phyloP scores from a whole-genome alignment of 164 flowering plant species.

The Sedum album region DNA sequence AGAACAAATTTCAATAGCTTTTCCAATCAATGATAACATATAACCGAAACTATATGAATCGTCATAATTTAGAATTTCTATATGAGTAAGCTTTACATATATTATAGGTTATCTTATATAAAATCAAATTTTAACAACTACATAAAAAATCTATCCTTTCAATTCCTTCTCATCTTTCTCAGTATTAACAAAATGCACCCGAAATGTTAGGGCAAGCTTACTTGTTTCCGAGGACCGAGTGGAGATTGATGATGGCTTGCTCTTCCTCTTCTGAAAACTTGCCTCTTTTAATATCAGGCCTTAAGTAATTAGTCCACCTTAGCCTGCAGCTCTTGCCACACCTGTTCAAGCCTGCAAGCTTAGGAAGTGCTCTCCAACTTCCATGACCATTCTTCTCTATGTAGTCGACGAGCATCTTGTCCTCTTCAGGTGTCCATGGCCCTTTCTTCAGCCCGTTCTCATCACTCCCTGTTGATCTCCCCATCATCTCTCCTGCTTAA shows the following conservation, averaged over 20 bases:
- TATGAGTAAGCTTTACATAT: not conserved
- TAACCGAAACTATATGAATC: not conserved
- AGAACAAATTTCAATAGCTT: not conserved
- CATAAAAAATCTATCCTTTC: not conserved
- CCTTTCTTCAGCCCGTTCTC: conserved; percentile 44
- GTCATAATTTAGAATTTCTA: not conserved
- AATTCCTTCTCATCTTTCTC: not conserved
- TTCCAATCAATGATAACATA: not conserved
- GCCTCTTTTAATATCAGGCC: conserved; percentile 73
- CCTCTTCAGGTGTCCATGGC: conserved; percentile 51
- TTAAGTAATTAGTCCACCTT: conserved; percentile 63
- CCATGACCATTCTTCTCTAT: conserved; percentile 44
- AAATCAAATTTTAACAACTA: not conserved
- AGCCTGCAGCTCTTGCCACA: conserved; percentile 80
- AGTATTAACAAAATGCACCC: not conserved
- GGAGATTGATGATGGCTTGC: conserved; percentile 53
- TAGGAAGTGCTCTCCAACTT: conserved; percentile 54
- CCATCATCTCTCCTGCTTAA: conserved; percentile 24
- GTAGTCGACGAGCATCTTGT: conserved; percentile 27
- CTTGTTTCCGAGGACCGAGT: conserved; percentile 59
- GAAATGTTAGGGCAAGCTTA: conserved; percentile 14
- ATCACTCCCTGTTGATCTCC: conserved; percentile 51
- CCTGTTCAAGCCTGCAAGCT: conserved; percentile 54
- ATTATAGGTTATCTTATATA: not conserved
- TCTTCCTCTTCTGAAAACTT: conserved; percentile 62